These are phyloP conservation scores for Diaporthe ampelina DNA, from an alignment of 2,329 filamentous ascomycete species.

Conservation along the genomic window DNA sequence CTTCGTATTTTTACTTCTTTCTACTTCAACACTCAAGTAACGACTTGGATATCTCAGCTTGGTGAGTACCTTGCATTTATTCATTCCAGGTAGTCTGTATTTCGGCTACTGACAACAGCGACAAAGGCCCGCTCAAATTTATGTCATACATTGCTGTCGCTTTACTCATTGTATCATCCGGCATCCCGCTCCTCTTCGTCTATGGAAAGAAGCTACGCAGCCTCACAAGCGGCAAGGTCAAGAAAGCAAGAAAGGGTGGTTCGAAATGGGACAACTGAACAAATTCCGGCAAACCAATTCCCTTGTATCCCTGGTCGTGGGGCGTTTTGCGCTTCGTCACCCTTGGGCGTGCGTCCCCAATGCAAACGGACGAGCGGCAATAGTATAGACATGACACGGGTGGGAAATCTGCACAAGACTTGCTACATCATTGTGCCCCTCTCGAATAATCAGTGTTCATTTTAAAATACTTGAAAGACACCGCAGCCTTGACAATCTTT, in stretches of 20 bases:
- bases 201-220: constrained; percentile 45
- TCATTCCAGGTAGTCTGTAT: too few relatives aligned
- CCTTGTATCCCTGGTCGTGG: too few relatives aligned
- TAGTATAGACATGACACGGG: too few relatives aligned
- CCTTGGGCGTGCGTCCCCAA: too few relatives aligned
- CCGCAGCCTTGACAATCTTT: too few relatives aligned
- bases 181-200: constrained; percentile 49
- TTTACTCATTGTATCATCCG: constrained; percentile 46
- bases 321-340: too few relatives aligned
- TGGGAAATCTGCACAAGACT: too few relatives aligned
- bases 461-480: too few relatives aligned
- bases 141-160: constrained; percentile 23
- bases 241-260: not conserved
- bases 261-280: not conserved
- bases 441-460: too few relatives aligned
- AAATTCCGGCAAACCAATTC: not conserved
- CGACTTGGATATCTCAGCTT: constrained; percentile 45
- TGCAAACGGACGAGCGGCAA: too few relatives aligned
- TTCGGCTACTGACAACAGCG: not conserved
- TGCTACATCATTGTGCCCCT: too few relatives aligned
- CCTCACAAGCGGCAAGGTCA: constrained; percentile 49
- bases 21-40: constrained; percentile 47
- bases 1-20: constrained; percentile 49
- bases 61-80: not conserved
- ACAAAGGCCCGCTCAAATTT: constrained; percentile 8